Conservation (phyloP, 208 protist genomes). For the Crithidia mellificae region DNA sequence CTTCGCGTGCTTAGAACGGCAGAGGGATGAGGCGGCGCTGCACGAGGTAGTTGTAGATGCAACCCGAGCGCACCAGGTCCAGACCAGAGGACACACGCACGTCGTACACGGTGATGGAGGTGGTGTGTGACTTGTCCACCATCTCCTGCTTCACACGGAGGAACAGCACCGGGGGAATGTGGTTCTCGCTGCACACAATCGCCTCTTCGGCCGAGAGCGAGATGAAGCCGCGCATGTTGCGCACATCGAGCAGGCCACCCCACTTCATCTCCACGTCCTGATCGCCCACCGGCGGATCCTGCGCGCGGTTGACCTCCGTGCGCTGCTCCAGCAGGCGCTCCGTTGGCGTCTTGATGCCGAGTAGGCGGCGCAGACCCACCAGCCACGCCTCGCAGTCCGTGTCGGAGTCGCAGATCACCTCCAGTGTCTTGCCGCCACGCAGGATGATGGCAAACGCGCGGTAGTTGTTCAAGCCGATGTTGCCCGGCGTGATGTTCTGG, state of each 20-base stretch:
- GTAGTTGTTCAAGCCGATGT: constrained; percentile 86
- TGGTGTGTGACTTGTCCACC: constrained; percentile 68
- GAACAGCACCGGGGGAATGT: constrained; percentile 86
- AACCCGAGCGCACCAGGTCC: constrained; percentile 73
- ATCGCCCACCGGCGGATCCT: constrained; percentile 20
- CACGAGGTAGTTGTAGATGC: constrained; percentile 77
- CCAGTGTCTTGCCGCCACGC: constrained; percentile 81
- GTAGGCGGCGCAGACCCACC: constrained; percentile 80
- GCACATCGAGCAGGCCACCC: constrained; percentile 81
- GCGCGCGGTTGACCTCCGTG: constrained; percentile 12
- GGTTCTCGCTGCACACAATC: constrained; percentile 79
- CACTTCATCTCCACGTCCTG: constrained; percentile 65
- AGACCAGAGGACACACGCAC: constrained; percentile 79
- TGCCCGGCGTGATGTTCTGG: constrained; percentile 75
- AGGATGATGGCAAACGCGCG: constrained; percentile 84
- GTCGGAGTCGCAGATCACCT: constrained; percentile 90
- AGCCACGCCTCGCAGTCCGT: constrained; percentile 91
- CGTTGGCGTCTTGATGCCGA: constrained; percentile 63
- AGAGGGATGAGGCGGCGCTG: constrained; percentile 60
- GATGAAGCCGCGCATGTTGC: constrained; percentile 81
- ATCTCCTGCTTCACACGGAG: constrained; percentile 87
- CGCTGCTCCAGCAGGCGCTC: constrained; percentile 64
- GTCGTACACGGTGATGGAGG: constrained; percentile 82
- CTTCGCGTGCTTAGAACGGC: constrained; percentile 34
- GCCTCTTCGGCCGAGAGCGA: constrained; percentile 77